These are phyloP conservation scores for Teunomyces atbi DNA, from an alignment of 805 yeast genomes.

Conservation along the genomic window DNA sequence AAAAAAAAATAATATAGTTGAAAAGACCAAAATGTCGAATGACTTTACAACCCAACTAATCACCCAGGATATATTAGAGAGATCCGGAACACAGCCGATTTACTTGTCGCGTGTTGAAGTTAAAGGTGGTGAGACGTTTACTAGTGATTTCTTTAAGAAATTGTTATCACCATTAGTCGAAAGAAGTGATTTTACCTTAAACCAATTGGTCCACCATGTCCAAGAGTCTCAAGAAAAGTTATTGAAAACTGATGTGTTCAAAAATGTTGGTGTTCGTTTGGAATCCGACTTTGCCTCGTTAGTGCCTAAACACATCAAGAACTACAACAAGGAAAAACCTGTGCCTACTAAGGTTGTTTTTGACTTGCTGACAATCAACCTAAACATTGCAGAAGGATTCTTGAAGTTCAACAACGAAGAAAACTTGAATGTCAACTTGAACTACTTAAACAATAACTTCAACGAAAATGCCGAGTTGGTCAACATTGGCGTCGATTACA, in stretches of 20 bases:
- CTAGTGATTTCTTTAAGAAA: conserved; percentile 45
- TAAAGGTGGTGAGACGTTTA: conserved; percentile 43
- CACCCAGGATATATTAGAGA: conserved; percentile 29
- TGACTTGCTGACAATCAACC: conserved; percentile 38
- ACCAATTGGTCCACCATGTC: conserved; percentile 36
- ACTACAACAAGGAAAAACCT: conserved; percentile 37
- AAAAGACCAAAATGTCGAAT: not conserved
- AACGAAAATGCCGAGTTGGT: conserved; percentile 54
- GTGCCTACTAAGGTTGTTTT: conserved; percentile 47
- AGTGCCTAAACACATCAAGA: conserved; percentile 22
- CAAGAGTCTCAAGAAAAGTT: conserved; percentile 33
- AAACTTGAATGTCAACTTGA: conserved; percentile 33
- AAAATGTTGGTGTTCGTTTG: conserved; percentile 36
- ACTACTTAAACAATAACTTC: conserved; percentile 43
- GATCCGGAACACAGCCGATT: conserved; percentile 34
- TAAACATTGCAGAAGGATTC: conserved; percentile 34
- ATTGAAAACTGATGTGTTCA: conserved; percentile 45
- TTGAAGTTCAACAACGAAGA: conserved; percentile 39
- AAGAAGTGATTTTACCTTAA: conserved; percentile 43
- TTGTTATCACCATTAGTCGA: conserved; percentile 44
- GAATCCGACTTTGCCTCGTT: conserved; percentile 37
- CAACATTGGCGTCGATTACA: conserved; percentile 44
- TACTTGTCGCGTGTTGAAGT: conserved; percentile 37
- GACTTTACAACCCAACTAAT: conserved; percentile 9
- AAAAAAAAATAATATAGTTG: too few species aligned